These are phyloP conservation scores for Cinnamomum chago DNA, from an alignment of 164 flowering plant genomes.

Conservation along the genomic window DNA sequence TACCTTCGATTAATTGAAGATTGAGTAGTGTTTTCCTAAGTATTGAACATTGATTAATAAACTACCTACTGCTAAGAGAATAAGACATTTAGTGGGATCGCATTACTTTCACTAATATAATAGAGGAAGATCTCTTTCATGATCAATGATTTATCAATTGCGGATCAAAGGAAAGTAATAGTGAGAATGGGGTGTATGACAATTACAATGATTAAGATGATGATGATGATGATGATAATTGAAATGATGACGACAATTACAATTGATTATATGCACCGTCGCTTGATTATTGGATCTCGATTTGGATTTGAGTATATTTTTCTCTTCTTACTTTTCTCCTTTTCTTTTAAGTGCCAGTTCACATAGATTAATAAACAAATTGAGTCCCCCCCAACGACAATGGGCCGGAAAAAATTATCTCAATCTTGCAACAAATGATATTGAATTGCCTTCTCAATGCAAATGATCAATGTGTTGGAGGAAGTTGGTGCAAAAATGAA, in stretches of 20 bases:
- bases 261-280: neutral
- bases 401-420: neutral
- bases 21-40: neutral
- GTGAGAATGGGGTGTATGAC: neutral
- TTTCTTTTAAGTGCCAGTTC: neutral
- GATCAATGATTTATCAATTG: no score
- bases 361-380: neutral
- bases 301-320: neutral
- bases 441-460: neutral
- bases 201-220: neutral
- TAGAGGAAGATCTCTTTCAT: neutral
- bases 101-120: no score
- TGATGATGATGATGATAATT: neutral
- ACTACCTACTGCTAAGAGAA: no score
- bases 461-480: neutral
- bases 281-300: neutral
- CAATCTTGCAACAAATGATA: neutral
- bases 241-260: neutral
- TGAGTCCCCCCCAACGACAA: neutral
- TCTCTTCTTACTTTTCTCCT: neutral
- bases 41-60: neutral
- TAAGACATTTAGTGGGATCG: no score
- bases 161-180: neutral
- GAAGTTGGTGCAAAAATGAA: neutral
- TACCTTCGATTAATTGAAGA: neutral